These are phyloP conservation scores for Gloeophyllum trabeum DNA, from an alignment of 768 basidiomycete genomes.

Conservation along the genomic window DNA sequence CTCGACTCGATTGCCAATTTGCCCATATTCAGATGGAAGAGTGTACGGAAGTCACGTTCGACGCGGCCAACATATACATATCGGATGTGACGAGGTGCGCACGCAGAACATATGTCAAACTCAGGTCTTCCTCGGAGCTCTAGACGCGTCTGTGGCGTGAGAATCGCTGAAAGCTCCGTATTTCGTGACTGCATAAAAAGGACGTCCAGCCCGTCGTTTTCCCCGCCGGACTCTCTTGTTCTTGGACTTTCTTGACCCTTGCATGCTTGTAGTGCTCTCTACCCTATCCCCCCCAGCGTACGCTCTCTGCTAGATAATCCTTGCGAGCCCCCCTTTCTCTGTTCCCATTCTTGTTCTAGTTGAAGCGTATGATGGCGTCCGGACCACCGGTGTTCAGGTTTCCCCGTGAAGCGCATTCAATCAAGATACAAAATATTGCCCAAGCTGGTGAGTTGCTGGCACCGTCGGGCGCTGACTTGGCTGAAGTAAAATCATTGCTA, in stretches of 20 bases:
- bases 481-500: constrained; percentile 5
- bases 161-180: constrained; percentile 2
- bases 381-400: constrained; percentile 18
- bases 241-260: constrained; percentile 3
- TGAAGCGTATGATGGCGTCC: neutral
- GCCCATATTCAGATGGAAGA: too few species aligned
- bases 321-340: neutral
- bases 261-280: constrained; percentile 9
- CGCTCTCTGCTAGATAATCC: neutral
- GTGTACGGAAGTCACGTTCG: too few species aligned
- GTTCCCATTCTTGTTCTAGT: too few species aligned
- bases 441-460: constrained; percentile 21
- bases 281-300: too few species aligned
- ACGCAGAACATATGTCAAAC: too few species aligned
- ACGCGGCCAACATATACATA: too few species aligned
- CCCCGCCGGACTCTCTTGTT: constrained; percentile 6
- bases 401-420: constrained; percentile 27
- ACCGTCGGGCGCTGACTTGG: too few species aligned
- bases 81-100: too few species aligned
- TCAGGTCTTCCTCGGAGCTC: neutral
- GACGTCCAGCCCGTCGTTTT: constrained; percentile 1
- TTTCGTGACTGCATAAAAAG: neutral
- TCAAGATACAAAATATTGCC: constrained; percentile 32
- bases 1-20: too few species aligned
- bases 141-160: constrained; percentile 13